phyloP scores from a whole-genome alignment of 2,329 filamentous ascomycete genomes.

The Fonsecaea multimorphosa region DNA sequence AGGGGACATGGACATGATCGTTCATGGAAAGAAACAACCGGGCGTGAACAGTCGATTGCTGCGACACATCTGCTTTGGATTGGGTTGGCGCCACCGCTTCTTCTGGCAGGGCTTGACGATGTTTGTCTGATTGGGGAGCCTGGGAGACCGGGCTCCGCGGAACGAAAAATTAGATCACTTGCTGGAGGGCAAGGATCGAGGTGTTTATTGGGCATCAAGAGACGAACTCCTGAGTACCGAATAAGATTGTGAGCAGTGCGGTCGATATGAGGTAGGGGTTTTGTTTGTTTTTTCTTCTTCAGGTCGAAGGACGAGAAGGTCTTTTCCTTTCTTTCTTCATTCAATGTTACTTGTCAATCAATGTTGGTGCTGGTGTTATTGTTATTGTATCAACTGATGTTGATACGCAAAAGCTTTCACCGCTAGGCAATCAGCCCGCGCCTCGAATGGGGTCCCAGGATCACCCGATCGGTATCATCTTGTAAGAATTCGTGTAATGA shows the following conservation, averaged over 20 bases:
- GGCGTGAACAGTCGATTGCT: not conserved
- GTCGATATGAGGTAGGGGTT: not conserved
- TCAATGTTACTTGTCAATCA: too few species aligned
- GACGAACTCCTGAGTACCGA: not conserved
- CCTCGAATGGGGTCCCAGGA: too few species aligned
- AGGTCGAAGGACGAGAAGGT: conserved; percentile 1
- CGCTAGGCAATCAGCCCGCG: too few species aligned
- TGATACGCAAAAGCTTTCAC: too few species aligned
- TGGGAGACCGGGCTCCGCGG: not conserved
- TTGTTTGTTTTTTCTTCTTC: not conserved
- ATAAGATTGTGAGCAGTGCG: not conserved
- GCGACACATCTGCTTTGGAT: too few species aligned
- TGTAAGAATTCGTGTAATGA: too few species aligned
- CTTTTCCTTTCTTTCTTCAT: not conserved
- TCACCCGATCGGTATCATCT: too few species aligned
- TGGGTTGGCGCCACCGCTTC: too few species aligned
- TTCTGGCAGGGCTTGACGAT: not conserved
- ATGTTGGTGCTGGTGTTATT: too few species aligned
- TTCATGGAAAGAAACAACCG: not conserved
- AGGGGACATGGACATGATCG: not conserved
- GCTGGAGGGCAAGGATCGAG: not conserved
- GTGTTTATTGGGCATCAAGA: not conserved
- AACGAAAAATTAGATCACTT: not conserved
- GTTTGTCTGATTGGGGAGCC: not conserved
- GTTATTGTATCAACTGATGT: too few species aligned